Conservation (phyloP, 371 early-diverging fungal species). For the Thermomucor indicae-seudaticae region DNA sequence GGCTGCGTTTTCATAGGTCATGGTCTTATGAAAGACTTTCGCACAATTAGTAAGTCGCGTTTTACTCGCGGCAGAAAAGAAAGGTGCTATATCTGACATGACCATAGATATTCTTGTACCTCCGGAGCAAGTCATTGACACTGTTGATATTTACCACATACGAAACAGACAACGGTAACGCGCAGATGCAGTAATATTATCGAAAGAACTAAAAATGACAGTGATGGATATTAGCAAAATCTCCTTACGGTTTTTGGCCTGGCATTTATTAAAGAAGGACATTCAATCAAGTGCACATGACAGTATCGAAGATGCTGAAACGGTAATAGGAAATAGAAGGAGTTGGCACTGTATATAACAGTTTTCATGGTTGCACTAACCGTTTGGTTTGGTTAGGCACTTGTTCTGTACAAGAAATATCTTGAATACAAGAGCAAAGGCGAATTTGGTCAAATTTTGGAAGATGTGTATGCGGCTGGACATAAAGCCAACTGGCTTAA, state of each 20-base stretch:
- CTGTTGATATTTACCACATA: conserved; percentile 85
- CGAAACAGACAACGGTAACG: conserved; percentile 66
- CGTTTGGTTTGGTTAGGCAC: too few species aligned
- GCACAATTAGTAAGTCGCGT: conserved; percentile 71
- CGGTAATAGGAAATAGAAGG: conserved; percentile 36
- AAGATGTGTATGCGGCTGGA: conserved; percentile 83
- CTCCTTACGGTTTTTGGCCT: conserved; percentile 87
- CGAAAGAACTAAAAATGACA: too few species aligned
- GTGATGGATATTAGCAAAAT: too few species aligned
- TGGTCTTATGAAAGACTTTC: conserved; percentile 90
- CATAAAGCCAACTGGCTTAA: conserved; percentile 59
- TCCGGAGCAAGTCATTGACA: conserved; percentile 84
- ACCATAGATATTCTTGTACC: conserved; percentile 77
- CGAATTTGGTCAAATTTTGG: conserved; percentile 67
- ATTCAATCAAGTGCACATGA: conserved; percentile 90
- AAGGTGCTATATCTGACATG: not conserved
- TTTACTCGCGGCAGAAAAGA: not conserved
- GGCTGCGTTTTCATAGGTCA: conserved; percentile 94
- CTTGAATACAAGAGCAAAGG: conserved; percentile 60
- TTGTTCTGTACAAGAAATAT: conserved; percentile 79
- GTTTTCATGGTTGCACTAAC: not conserved
- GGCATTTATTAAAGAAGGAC: conserved; percentile 80
- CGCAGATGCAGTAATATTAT: not conserved
- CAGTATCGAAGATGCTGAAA: conserved; percentile 90
- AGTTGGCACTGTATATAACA: not conserved